Evolutionary conservation across 2,329 filamentous ascomycete species (phyloP), one percentile per base, ranked within the genome.

Genomic region (Cladorrhinum sp.): DNA sequence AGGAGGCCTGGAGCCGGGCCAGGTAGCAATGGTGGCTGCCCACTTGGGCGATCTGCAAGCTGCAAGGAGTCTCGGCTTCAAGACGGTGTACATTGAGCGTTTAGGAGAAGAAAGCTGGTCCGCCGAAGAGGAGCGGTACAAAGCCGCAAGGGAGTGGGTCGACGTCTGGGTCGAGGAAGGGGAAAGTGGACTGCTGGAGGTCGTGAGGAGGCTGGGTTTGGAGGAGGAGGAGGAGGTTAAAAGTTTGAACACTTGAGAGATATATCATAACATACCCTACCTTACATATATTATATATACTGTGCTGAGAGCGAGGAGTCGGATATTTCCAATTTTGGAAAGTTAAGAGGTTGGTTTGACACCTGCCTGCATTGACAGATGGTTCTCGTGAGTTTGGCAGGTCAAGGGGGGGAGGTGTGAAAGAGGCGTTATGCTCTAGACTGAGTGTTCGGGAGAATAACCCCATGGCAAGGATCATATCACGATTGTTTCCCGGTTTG

Each of bases 11-110:
- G 67, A 81, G 62, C 82, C 86, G 0, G 71, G 72, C 2, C 80
- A 92, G 69, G 88, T 91, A 60, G 88, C 85, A 20, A 86, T 95
- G 84, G 89, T 95, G 20, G 91, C 91, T 16, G 86, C 90, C 39
- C 90, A 94, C 74, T 75, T 94, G 61, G 73, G 70, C 5, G 91
- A 94, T 73, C 74, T 95, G 58, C 76, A 83, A 62, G 88, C 82
- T 0, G 91, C 91, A 3, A 85, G 85, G 67, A 71, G 68, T 2
- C 81, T 79, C 62, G 91, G 91, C 0, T 75, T 92, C 62, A 79
- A 82, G 67, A 91, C 89, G 0, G 79, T 95, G 2, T 95, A 92
- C 71, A 84, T 95, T 2, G 89, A 91, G 75, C 79, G 91, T 61
- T 72, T 74, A 2, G 66, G 73, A 49, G 91, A 96, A 74, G 90